Base-by-base conservation (phyloP, 768 basidiomycete genomes). In the Auricularia cornea region DNA sequence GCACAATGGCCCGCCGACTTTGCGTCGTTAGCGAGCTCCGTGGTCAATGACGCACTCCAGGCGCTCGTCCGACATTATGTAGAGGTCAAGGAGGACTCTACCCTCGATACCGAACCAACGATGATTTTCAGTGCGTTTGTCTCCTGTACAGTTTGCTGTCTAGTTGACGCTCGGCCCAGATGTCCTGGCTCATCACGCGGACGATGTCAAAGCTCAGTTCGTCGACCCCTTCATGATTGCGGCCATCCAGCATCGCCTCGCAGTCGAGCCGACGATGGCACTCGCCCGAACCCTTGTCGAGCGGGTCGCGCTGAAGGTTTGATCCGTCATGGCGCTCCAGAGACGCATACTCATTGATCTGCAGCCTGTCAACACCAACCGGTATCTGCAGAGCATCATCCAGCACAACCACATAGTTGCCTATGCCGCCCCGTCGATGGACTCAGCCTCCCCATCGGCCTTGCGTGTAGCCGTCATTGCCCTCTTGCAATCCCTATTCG, bases 221-320 rank as follows among this genome's bases (percentile, higher is more conserved):
- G 85, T 84, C 1, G 94, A 97, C 64, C 86, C 90, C 1, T 72
- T 93, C 20, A 66, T 94, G 23, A 82, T 82, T 6, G 82, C 83
- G 1, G 76, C 84, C 20, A 77, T 90, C 51, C 88, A 87, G 70
- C 76, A 81, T 63, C 81, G 81, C n/a, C 74, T 95, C 20, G 66
- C 75, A 1, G 77, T 81, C 61, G 48, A 69, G 2, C 63, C 65
- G 26, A 74, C 78, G 20, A 67, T 88, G 2, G 69, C 76, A 1
- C 73, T 92, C 16, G 76, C 83, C 1, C 68, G 75, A 0, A 70
- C 71, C 0, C 69, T 85, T 14, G 68, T 83, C 18, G 69, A 67
- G 8, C 74, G 73, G 38, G 74, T 81, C 0, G 72, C 76, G 2
- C 73, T 94, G 65, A 94, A 93, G 82, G 94, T 88, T 66, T 66